phyloP scores from a whole-genome alignment of 768 basidiomycete species.

The Calocybe cyanea region DNA sequence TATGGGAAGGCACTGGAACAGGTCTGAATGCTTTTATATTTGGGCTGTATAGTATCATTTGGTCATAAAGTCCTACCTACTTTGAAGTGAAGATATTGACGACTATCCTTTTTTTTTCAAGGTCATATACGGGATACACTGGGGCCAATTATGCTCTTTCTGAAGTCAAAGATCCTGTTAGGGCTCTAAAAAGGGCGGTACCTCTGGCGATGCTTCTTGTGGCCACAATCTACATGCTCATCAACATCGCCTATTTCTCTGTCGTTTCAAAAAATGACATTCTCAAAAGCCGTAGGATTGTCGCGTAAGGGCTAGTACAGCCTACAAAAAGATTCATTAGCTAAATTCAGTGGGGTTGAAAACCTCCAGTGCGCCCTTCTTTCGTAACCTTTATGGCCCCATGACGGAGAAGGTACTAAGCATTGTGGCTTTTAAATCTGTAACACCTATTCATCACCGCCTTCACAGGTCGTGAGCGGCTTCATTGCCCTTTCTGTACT shows the following conservation, averaged over 20 bases:
- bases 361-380: constrained; percentile 73
- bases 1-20: constrained; percentile 21
- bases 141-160: constrained; percentile 75
- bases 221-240: constrained; percentile 55
- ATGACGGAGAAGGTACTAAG: constrained; percentile 50
- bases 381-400: constrained; percentile 67
- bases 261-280: constrained; percentile 72
- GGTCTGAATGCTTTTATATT: constrained; percentile 58
- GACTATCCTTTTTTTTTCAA: constrained; percentile 18
- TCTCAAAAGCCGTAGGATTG: constrained; percentile 55
- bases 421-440: neutral
- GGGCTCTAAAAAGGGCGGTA: constrained; percentile 67
- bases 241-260: constrained; percentile 72
- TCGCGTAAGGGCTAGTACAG: constrained; percentile 52
- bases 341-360: constrained; percentile 19
- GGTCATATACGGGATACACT: constrained; percentile 71
- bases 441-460: neutral
- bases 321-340: neutral
- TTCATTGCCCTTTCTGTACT: constrained; percentile 63
- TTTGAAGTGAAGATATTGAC: no score
- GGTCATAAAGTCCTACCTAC: no score
- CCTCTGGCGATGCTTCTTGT: constrained; percentile 62
- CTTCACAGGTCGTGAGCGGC: constrained; percentile 47
- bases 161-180: constrained; percentile 65
- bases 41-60: constrained; percentile 68